Evolutionary conservation across 495 filamentous ascomycete genomes (phyloP), one percentile per base, ranked within the genome.

Genomic region (Aspergillus ellipticus): DNA sequence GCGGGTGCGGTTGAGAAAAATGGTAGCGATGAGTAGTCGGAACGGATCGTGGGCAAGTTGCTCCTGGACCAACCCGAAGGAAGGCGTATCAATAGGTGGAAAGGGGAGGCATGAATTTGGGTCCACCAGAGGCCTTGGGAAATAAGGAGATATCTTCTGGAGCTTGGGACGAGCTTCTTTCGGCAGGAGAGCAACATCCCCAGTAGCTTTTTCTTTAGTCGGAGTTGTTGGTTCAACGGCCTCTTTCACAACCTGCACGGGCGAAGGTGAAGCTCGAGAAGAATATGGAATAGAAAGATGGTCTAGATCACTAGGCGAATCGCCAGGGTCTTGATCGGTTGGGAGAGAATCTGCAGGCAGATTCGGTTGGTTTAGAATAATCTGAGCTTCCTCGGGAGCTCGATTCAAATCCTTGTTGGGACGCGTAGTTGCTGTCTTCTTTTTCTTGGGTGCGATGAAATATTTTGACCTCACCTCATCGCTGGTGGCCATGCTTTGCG

Each of bases 51-150:
- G 65, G 3, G 86, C 82, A 41, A 94, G 80, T 56, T 85, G 79
- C 72, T 96, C 92, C 72, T 96, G 92, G 33, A 95, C 82, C 15
- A 96, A 77, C 0, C 92, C 92, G 66, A 95, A 96, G 22, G 63
- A 58, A 0, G 76, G 65, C 1, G 79, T 71, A 21, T 81, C 73
- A 37, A 92, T 82, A 0, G 83, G 79, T 7, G 90, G 89, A 54
- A 92, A 88, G 6, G 86, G 86, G 10, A 88, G 81, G 60, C 80
- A 83, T 0, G 88, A 86, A 39, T 85, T 65, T 19, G 76, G 77
- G 16, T 80, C 79, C 6, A 67, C 70, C 8, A 75, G 68, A 6
- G 61, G 29, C 16, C 53, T 61, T 9, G 71, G 67, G 55, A 82
- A 82, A 59, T 78, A 82, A 17, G 70, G 78, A 0, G 79, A 82